Base-by-base conservation (phyloP, 2,329 filamentous ascomycete species). In the Aspergillus neotritici region DNA sequence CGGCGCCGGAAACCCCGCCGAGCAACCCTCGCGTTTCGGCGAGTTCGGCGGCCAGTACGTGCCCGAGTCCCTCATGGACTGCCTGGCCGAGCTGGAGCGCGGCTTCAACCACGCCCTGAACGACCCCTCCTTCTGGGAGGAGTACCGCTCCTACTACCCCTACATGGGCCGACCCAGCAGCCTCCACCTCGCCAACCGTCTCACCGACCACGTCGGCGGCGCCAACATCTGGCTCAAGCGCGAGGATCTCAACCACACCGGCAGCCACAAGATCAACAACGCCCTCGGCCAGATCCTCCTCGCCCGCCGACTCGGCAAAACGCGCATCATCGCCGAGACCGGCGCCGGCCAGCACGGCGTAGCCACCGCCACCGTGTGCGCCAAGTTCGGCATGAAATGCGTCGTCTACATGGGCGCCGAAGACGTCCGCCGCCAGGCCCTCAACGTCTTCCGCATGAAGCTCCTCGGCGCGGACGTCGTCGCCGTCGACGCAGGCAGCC, bases 201-300 rank as follows among this genome's bases (percentile, higher is more conserved):
- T 98, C 53, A 97, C 91, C 0, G 84, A 94, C 62, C 74, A 91
- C 59, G 89, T 87, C 37, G 88, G 89, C 16, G 93, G 93, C 48
- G 91, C 93, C 37, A 94, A 89, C 62, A 94, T 98, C 72, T 98
- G 91, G 84, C 73, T 98, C 55, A 98, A 98, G 79, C 82, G 93
- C 57, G 93, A 98, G 71, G 93, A 98, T 65, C 75, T 97, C 44
- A 97, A 97, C 70, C 93, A 98, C 66, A 97, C 93, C 7, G 93
- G 93, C 54, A 94, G 87, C 50, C 93, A 98, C 77, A 98, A 98
- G 79, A 97, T 98, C 76, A 98, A 98, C 76, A 98, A 98, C 60
- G 93, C 93, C 0, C 75, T 98, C 7, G 93, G 93, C 2, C 93
- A 98, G 68, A 82, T 96, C 37, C 78, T 98, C 11, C 73, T 98